Conservation (phyloP, 441 rosid genomes). For the Erodium texanum region DNA sequence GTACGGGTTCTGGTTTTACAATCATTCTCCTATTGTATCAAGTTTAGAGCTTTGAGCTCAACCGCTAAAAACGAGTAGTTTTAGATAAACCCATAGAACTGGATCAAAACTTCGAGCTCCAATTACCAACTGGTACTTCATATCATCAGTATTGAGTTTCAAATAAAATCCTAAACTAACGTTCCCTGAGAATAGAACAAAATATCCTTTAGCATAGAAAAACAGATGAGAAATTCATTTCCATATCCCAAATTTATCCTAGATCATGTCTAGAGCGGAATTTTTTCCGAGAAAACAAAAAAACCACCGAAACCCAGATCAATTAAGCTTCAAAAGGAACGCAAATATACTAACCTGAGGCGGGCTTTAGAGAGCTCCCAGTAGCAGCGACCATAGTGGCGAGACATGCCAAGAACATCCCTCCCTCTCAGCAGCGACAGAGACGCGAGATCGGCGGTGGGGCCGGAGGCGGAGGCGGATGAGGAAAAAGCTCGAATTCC, state of each 20-base stretch:
- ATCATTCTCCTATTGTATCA: neutral
- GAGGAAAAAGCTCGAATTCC: slow-evolving; percentile 33
- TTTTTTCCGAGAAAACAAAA: neutral
- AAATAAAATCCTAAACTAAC: neutral
- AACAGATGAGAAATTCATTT: neutral
- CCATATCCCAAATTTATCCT: neutral
- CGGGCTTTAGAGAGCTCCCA: slow-evolving; percentile 96
- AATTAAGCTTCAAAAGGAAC: neutral
- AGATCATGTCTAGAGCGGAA: neutral
- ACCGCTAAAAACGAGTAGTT: neutral
- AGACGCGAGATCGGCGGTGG: neutral
- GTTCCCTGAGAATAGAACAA: neutral
- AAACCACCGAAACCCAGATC: neutral
- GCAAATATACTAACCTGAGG: slow-evolving; percentile 45
- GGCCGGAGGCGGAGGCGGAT: neutral
- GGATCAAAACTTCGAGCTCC: neutral
- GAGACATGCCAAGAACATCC: slow-evolving; percentile 27
- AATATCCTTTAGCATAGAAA: neutral
- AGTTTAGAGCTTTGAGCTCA: neutral
- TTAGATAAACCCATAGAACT: neutral
- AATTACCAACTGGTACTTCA: neutral
- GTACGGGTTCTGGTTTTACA: neutral
- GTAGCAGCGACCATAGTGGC: slow-evolving; percentile 68
- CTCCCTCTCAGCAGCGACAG: slow-evolving; percentile 13
- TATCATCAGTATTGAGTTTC: neutral